Conservation (phyloP, 1,139 yeast genomes). For the Candida tetrigidarum region DNA sequence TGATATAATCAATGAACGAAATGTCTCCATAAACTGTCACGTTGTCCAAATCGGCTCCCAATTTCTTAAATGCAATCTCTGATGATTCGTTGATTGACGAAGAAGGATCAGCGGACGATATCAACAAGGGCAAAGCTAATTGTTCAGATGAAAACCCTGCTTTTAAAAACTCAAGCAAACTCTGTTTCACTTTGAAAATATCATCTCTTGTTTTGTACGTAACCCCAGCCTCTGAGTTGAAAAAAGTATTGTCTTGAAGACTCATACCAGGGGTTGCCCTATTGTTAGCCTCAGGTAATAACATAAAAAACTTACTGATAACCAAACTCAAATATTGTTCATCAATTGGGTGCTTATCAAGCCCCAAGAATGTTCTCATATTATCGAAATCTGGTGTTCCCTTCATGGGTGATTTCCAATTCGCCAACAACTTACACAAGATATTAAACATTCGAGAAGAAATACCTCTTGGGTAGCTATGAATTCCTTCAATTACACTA, state of each 20-base stretch:
- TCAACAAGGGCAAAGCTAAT: conserved; percentile 50
- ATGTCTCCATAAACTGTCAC: conserved; percentile 12
- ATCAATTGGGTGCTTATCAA: conserved; percentile 36
- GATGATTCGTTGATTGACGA: conserved; percentile 57
- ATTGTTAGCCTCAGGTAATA: conserved; percentile 45
- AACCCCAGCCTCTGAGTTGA: conserved; percentile 72
- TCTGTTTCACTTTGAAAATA: conserved; percentile 47
- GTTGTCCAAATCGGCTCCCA: conserved; percentile 57
- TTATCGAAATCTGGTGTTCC: conserved; percentile 48
- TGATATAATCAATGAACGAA: conserved; percentile 45
- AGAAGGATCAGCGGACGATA: conserved; percentile 67
- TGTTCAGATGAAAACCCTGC: conserved; percentile 41
- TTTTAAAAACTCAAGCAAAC: conserved; percentile 38
- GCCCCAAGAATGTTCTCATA: conserved; percentile 31
- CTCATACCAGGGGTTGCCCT: conserved; percentile 61
- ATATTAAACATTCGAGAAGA: conserved; percentile 67
- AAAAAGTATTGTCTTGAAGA: conserved; percentile 55
- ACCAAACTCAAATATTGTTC: conserved; percentile 47
- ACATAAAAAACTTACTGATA: conserved; percentile 59
- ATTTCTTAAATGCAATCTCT: conserved; percentile 53
- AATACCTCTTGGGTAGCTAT: conserved; percentile 37
- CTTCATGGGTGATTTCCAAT: conserved; percentile 54
- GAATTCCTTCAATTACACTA: conserved; percentile 49
- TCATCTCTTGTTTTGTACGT: conserved; percentile 52
- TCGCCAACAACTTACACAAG: conserved; percentile 55